Evolutionary conservation across 768 basidiomycete species (phyloP).

Genomic region (Coprinopsis marcescibilis): DNA sequence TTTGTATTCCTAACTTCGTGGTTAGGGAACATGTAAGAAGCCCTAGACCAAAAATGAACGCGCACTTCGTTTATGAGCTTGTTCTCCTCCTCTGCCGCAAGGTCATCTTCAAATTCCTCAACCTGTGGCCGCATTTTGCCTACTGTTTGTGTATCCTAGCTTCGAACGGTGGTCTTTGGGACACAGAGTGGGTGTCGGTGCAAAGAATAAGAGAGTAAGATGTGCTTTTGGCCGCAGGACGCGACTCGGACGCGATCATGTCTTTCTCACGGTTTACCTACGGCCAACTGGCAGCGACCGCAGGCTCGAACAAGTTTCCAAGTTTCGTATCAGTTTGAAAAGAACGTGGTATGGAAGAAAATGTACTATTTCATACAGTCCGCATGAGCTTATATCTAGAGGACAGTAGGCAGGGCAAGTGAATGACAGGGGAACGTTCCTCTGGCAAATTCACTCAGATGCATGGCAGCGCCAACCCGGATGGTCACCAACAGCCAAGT

Average conservation of each 20-base stretch:
- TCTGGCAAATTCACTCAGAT: too few relatives aligned
- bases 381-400: constrained; percentile 1
- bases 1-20: constrained; percentile 67
- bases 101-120: constrained; percentile 76
- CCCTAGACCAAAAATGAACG: too few relatives aligned
- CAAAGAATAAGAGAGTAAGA: background rate
- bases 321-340: background rate
- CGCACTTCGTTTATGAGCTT: constrained; percentile 82
- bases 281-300: background rate
- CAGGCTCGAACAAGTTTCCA: background rate
- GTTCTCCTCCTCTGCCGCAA: constrained; percentile 81
- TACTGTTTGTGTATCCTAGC: too few relatives aligned
- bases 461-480: too few relatives aligned
- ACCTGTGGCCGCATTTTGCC: constrained; percentile 47
- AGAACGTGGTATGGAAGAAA: constrained; percentile 1
- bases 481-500: too few relatives aligned
- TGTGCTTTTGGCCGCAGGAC: background rate
- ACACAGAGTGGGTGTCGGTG: background rate
- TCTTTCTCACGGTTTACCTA: constrained; percentile 30
- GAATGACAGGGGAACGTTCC: too few relatives aligned
- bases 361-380: constrained; percentile 2
- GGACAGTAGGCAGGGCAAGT: too few relatives aligned
- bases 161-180: too few relatives aligned
- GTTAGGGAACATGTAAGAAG: constrained; percentile 8
- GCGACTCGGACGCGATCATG: constrained; percentile 26